Percentiles rank a stretch among this genome's conserved stretches.
Evolutionary conservation across 139 green algal species (phyloP).

Genomic region (Asterochloris sp.): DNA sequence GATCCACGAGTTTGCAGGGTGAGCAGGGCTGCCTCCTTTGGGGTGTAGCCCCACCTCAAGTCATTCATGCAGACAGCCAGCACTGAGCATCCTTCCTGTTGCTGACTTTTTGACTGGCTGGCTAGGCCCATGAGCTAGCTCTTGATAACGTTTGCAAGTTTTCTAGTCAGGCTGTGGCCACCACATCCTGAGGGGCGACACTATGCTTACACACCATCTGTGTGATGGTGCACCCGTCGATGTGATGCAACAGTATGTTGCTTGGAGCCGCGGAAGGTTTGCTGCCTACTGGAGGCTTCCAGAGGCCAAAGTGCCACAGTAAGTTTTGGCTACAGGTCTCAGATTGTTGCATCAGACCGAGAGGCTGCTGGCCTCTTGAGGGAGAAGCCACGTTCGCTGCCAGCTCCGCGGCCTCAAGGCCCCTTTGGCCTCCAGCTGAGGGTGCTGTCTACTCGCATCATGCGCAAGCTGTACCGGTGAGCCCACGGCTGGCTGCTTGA

Average conservation of each 20-base stretch:
- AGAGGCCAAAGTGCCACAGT: not conserved
- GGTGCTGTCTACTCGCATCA: conserved; percentile 42
- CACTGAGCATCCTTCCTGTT: no score
- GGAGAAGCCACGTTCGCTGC: conserved; percentile 9
- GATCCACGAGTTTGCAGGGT: conserved; percentile 6
- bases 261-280: not conserved
- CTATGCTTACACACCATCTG: no score
- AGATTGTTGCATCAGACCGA: not conserved
- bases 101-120: no score
- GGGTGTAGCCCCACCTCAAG: no score
- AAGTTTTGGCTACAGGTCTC: not conserved
- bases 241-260: not conserved
- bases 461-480: conserved; percentile 58
- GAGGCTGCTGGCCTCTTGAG: not conserved
- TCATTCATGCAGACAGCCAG: no score
- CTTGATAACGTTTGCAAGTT: no score
- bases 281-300: not conserved
- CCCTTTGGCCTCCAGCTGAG: conserved; percentile 31
- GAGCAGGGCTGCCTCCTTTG: not conserved
- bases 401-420: not conserved
- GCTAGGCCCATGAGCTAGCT: no score
- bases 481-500: conserved; percentile 45
- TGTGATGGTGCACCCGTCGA: no score
- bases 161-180: no score
- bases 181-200: no score